Evolutionary conservation across 768 basidiomycete genomes (phyloP), one percentile per base, ranked within the genome.

Genomic region (Lyophyllum decastes): DNA sequence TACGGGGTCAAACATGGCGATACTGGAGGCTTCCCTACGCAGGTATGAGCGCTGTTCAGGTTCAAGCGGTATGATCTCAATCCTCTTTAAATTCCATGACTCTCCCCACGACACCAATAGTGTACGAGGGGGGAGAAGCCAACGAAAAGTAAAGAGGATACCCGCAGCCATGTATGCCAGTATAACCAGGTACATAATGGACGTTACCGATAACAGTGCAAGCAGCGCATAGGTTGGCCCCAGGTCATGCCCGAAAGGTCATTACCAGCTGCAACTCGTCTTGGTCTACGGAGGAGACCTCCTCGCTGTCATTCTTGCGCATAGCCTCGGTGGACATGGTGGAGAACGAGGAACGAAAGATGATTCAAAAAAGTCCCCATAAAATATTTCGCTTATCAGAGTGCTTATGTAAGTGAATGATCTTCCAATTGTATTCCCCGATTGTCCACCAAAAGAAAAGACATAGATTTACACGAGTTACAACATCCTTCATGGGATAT

Each of bases 31-130:
- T 92, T 95, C 92, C 92, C 92, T 94, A 92, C 93, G 94, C 93
- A 93, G 91, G 90, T 92, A 82, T 94, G 82, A 92, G 85, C 90
- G 82, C 92, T 93, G 89, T 83, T 92, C 94, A 95, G 92, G 93
- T 94, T 94, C 90, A 74, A 85, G 87, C 94, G 92, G 93, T 95
- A 85, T 95, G 59, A 90, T 95, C 94, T 95, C 93, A 95, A 93
- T 75, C 92, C 84, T 76, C 72, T 75, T 73, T 72, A 73, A 70
- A 54, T 70, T 72, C 57, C 62, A 52, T 55, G 65, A 65, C 60
- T 61, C 64, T 67, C 63, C 65, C 47, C 64, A 64, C 61, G 58
- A 61, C 61, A 65, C 66, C 48, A 34, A 52, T 52, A 58, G 27
- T 46, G 54, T 66, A 67, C 65, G 71, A 58, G 62, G 65, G 52